phyloP scores from a whole-genome alignment of 2,329 filamentous ascomycete species.

The Exophiala sp. region DNA sequence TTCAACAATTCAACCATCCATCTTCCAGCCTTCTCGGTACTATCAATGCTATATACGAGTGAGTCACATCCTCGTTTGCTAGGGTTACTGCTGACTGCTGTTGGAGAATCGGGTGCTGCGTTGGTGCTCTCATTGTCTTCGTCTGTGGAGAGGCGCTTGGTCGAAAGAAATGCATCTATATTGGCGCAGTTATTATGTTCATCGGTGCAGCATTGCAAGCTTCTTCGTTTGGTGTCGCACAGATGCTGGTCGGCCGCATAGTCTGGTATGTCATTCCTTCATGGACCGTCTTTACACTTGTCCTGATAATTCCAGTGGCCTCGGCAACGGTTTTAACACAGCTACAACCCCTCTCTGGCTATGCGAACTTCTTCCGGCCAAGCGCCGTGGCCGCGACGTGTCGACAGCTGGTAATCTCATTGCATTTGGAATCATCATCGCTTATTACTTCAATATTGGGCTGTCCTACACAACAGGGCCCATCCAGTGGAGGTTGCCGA shows the following conservation, averaged over 20 bases:
- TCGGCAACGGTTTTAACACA: slow-evolving; percentile 48
- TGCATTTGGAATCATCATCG: slow-evolving; percentile 46
- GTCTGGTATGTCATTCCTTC: slow-evolving; percentile 27
- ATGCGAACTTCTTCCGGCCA: slow-evolving; percentile 43
- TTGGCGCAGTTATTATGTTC: slow-evolving; percentile 46
- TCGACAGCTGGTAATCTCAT: slow-evolving; percentile 33
- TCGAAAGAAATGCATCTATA: slow-evolving; percentile 42
- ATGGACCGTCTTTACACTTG: not conserved
- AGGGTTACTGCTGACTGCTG: not conserved
- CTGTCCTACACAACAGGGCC: slow-evolving; percentile 33
- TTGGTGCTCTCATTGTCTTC: slow-evolving; percentile 1
- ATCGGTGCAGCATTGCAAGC: slow-evolving; percentile 47
- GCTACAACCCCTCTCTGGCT: slow-evolving; percentile 46
- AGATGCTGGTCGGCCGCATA: slow-evolving; percentile 47
- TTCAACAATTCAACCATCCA: slow-evolving; percentile 4
- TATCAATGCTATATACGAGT: slow-evolving; percentile 10
- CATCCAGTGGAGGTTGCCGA: slow-evolving; percentile 42
- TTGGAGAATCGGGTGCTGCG: slow-evolving; percentile 1
- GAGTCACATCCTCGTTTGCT: not conserved
- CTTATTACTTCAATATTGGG: slow-evolving; percentile 48
- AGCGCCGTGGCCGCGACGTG: slow-evolving; percentile 34
- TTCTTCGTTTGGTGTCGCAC: slow-evolving; percentile 41
- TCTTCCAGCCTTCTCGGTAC: slow-evolving; percentile 6
- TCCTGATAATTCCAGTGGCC: slow-evolving; percentile 34
- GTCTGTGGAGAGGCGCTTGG: slow-evolving; percentile 46